phyloP scores from a whole-genome alignment of 2,329 filamentous ascomycete genomes.

The Anisogramma anomala region DNA sequence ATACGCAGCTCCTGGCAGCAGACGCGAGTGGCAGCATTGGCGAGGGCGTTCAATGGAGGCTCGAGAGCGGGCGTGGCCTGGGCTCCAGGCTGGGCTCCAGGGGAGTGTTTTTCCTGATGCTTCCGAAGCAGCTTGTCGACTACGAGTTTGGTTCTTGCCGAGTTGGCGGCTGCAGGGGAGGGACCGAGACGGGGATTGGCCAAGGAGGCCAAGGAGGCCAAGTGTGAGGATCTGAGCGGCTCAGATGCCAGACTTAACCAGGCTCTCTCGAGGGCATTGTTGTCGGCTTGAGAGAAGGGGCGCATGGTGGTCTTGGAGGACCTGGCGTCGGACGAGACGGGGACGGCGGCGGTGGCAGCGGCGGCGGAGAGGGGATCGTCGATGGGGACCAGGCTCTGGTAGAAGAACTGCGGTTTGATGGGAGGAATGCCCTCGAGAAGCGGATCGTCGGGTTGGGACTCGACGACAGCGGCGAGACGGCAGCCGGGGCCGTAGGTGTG shows the following conservation, averaged over 20 bases:
- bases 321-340: conserved; percentile 38
- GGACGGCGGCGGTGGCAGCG: conserved; percentile 43
- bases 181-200: conserved; percentile 24
- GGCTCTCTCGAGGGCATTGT: conserved; percentile 64
- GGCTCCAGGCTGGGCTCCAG: conserved; percentile 25
- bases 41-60: conserved; percentile 20
- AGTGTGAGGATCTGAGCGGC: conserved; percentile 37
- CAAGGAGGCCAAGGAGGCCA: conserved; percentile 24
- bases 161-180: conserved; percentile 24
- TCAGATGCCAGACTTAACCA: conserved; percentile 53
- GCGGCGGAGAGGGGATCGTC: conserved; percentile 73
- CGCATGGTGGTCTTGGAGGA: conserved; percentile 51
- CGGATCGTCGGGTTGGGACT: conserved; percentile 24
- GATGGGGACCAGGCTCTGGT: conserved; percentile 68
- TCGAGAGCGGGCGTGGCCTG: conserved; percentile 20
- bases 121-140: conserved; percentile 32
- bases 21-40: conserved; percentile 24
- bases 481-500: conserved; percentile 54
- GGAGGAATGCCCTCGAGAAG: conserved; percentile 42
- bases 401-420: conserved; percentile 68
- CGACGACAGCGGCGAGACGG: conserved; percentile 37
- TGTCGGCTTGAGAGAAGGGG: conserved; percentile 71
- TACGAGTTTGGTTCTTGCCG: conserved; percentile 27
- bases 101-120: conserved; percentile 36
- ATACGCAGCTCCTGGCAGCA: conserved; percentile 39